phyloP scores from a whole-genome alignment of 176 grass and related monocot genomes.

The Puccinellia tenuiflora region DNA sequence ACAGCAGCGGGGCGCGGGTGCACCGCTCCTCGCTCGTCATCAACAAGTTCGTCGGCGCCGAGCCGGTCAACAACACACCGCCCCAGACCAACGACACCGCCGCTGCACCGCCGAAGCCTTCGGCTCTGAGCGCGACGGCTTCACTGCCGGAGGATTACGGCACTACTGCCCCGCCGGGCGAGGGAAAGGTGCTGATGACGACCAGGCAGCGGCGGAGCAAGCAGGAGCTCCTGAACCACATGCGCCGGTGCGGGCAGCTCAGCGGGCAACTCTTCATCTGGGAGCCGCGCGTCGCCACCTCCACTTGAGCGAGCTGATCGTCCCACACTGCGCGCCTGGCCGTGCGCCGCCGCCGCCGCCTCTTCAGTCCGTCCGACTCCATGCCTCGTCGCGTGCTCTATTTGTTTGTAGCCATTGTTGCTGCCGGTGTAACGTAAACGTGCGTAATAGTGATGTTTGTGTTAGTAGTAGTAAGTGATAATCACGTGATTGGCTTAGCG shows the following conservation, averaged over 20 bases:
- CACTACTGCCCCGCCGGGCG: slow-evolving; percentile 34
- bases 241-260: slow-evolving; percentile 65
- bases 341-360: not conserved
- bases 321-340: not conserved
- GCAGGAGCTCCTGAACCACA: slow-evolving; percentile 62
- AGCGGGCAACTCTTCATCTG: slow-evolving; percentile 61
- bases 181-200: slow-evolving; percentile 81
- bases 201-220: slow-evolving; percentile 52
- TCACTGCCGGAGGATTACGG: not conserved
- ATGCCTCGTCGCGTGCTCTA: not conserved
- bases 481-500: slow-evolving; percentile 36
- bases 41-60: slow-evolving; percentile 94
- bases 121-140: slow-evolving; percentile 17
- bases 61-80: slow-evolving; percentile 28
- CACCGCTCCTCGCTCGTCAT: slow-evolving; percentile 78
- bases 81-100: not conserved
- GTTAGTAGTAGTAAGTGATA: slow-evolving; percentile 21
- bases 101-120: not conserved
- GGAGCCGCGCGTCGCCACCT: slow-evolving; percentile 78
- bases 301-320: slow-evolving; percentile 34
- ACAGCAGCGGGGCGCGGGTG: slow-evolving; percentile 29
- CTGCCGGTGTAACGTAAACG: slow-evolving; percentile 18
- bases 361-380: not conserved
- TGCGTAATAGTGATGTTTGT: slow-evolving; percentile 25
- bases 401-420: slow-evolving; percentile 9